These are phyloP conservation scores for Zygoascus tannicola DNA, from an alignment of 805 yeast species.

Conservation along the genomic window DNA sequence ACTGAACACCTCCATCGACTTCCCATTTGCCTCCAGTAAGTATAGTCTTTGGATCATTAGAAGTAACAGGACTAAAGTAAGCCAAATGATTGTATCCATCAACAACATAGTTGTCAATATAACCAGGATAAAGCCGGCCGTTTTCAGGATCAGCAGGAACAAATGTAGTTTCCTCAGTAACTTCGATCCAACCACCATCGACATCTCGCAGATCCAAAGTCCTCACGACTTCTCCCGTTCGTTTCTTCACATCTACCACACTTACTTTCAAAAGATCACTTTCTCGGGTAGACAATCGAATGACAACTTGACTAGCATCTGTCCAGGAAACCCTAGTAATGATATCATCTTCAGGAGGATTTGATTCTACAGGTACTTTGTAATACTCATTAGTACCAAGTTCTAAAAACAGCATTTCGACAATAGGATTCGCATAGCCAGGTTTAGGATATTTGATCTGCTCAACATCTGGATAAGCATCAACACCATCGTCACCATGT, in stretches of 20 bases:
- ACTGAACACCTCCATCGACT: slow-evolving; percentile 64
- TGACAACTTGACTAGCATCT: slow-evolving; percentile 42
- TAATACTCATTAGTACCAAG: slow-evolving; percentile 22
- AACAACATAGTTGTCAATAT: slow-evolving; percentile 55
- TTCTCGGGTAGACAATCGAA: slow-evolving; percentile 54
- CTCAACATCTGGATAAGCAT: slow-evolving; percentile 51
- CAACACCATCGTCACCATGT: slow-evolving; percentile 16
- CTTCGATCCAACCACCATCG: slow-evolving; percentile 69
- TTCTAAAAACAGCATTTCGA: slow-evolving; percentile 43
- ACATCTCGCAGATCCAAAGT: slow-evolving; percentile 35
- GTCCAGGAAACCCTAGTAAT: slow-evolving; percentile 69
- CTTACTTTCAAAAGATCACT: slow-evolving; percentile 55
- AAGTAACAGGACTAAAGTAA: slow-evolving; percentile 63
- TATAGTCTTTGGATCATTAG: slow-evolving; percentile 40
- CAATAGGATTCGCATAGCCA: slow-evolving; percentile 66
- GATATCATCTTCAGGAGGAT: slow-evolving; percentile 38
- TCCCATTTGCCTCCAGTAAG: slow-evolving; percentile 84
- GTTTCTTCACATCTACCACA: slow-evolving; percentile 38
- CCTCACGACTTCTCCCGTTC: slow-evolving; percentile 36
- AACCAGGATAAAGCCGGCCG: slow-evolving; percentile 50
- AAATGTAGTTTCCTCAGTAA: slow-evolving; percentile 51
- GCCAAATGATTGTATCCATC: slow-evolving; percentile 67
- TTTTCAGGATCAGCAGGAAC: slow-evolving; percentile 41
- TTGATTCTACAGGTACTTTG: slow-evolving; percentile 27
- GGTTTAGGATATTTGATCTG: slow-evolving; percentile 76